Conservation (phyloP, 179 eudicot species). For the Gypsophila paniculata region DNA sequence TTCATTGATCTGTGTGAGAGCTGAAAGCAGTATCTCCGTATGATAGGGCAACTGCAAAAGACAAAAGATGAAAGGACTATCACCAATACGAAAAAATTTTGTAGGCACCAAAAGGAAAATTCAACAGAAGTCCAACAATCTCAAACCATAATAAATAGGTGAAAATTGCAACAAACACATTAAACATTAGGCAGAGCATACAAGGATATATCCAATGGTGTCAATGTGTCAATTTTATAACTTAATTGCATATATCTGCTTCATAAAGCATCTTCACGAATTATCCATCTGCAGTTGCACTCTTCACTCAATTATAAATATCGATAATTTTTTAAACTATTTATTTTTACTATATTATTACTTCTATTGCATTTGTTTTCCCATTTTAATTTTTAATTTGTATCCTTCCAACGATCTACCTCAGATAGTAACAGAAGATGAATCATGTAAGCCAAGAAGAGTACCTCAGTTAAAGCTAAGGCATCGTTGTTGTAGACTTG, state of each 20-base stretch:
- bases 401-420: neutral
- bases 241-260: too few relatives aligned
- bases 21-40: conserved; percentile 68
- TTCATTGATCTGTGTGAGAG: conserved; percentile 91
- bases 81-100: neutral
- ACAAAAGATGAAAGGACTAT: neutral
- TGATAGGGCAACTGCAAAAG: conserved; percentile 67
- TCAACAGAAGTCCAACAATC: conserved; percentile 6
- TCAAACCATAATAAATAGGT: neutral
- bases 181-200: neutral
- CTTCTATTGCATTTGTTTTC: neutral
- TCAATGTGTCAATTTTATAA: too few relatives aligned
- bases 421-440: neutral
- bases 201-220: neutral
- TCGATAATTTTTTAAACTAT: neutral
- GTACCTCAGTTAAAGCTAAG: too few relatives aligned
- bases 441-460: too few relatives aligned
- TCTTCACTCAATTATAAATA: neutral
- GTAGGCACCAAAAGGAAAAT: neutral
- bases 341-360: neutral
- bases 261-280: too few relatives aligned
- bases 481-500: too few relatives aligned
- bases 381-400: neutral
- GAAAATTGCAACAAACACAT: neutral
- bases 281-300: too few relatives aligned